phyloP scores from a whole-genome alignment of 2,329 filamentous ascomycete species.

The Rutstroemia sydowiana region DNA sequence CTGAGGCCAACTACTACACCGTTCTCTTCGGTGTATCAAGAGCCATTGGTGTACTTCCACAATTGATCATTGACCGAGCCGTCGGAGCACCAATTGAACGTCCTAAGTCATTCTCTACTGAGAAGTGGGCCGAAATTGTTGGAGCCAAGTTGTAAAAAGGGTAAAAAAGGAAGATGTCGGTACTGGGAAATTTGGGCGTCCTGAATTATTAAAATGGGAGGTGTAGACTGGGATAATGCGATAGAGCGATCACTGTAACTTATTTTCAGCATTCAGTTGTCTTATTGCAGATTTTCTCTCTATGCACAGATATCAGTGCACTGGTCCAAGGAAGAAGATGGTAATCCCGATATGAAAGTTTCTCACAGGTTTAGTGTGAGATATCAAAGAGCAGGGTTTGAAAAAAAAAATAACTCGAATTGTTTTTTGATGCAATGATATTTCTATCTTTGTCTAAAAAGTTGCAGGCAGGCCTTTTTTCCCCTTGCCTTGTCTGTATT shows the following conservation, averaged over 20 bases:
- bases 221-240: slow-evolving; percentile 21
- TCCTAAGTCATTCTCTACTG: slow-evolving; percentile 97
- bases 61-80: slow-evolving; percentile 99
- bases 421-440: too few relatives aligned
- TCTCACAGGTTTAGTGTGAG: too few relatives aligned
- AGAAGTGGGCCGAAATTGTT: slow-evolving; percentile 89
- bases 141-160: slow-evolving; percentile 73
- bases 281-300: too few relatives aligned
- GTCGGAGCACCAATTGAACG: slow-evolving; percentile 95
- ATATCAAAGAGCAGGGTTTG: too few relatives aligned
- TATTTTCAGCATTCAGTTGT: not conserved
- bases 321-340: too few relatives aligned
- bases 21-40: slow-evolving; percentile 98
- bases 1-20: slow-evolving; percentile 99
- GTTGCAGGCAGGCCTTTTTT: too few relatives aligned
- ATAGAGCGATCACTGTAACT: slow-evolving; percentile 28
- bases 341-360: too few relatives aligned
- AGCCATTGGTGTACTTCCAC: slow-evolving; percentile 95
- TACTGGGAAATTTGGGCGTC: not conserved
- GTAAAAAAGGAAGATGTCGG: not conserved
- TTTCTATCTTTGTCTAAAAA: too few relatives aligned
- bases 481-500: too few relatives aligned
- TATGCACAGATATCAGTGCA: too few relatives aligned
- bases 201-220: slow-evolving; percentile 12
- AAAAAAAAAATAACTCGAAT: too few relatives aligned